Base-by-base conservation (phyloP, 805 yeast species). In the Pichia exigua region DNA sequence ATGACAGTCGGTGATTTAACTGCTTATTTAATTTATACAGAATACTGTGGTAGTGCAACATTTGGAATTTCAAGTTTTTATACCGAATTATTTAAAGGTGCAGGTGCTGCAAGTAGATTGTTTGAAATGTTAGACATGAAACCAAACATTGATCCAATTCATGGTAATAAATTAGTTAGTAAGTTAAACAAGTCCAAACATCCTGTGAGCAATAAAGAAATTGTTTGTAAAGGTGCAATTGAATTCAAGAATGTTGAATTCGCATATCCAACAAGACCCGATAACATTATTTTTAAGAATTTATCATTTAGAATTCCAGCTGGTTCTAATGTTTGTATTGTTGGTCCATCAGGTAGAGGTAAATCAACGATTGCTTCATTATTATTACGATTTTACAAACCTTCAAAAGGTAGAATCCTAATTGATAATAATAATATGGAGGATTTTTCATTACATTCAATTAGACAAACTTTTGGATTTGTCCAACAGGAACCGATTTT, bases 281-380 rank as follows among this genome's bases (percentile, higher is more conserved):
- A 87, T 54, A 77, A 82, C 44, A 64, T 68, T 21, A 81, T 92
- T 21, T 89, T 92, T 67, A 68, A 74, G 27, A 73, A 79, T 28
- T 67, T 91, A 45, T 73, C 81, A 52, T 76, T 92, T 59, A 75
- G 71, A 15, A 83, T 92, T 50, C 70, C 73, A 30, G 80, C 88
- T 17, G 97, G 97, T 7, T 89, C 90, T 55, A 90, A 91, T 59
- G 85, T 91, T 17, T 91, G 97, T 64, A 81, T 92, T 57, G 97
- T 91, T 20, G 98, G 98, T 1, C 97, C 96, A 10, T 86, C 95
- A 15, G 98, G 98, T 2, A 82, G 95, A 50, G 98, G 98, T 20
- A 92, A 92, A 67, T 88, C 96, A 1, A 92, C 97, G 0, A 81
- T 92, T 13, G 79, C 94, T 12, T 85, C 94, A 28, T 69, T 92